Percentiles rank a stretch among this genome's conserved stretches.
These are phyloP conservation scores for Phytophthora sojae DNA, from an alignment of 352 stramenopile species.

Conservation along the genomic window DNA sequence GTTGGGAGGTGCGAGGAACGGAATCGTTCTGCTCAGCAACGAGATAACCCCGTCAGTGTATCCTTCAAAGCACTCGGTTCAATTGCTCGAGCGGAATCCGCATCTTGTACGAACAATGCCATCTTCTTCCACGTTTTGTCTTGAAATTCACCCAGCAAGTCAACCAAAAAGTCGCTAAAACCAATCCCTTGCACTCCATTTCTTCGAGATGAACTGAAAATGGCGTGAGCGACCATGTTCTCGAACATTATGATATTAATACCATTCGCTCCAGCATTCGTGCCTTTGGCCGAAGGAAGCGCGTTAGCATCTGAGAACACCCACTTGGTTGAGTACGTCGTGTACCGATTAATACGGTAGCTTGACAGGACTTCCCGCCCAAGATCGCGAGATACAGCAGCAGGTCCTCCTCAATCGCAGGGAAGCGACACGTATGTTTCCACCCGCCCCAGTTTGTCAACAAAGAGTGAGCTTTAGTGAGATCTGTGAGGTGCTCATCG, in stretches of 20 bases:
- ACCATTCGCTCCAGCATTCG: not conserved
- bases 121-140: not conserved
- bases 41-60: not conserved
- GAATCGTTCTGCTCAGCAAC: not conserved
- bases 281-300: not conserved
- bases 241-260: conserved; percentile 14
- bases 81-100: not conserved
- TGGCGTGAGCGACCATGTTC: conserved; percentile 37
- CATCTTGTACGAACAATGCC: not conserved
- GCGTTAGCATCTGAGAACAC: not conserved
- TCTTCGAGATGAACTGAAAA: conserved; percentile 36
- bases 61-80: not conserved
- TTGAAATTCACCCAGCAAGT: conserved; percentile 7
- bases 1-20: conserved; percentile 14
- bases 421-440: conserved; percentile 27
- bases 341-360: conserved; percentile 1
- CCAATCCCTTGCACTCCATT: conserved; percentile 28
- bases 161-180: conserved; percentile 1
- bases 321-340: not conserved
- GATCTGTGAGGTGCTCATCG: not conserved
- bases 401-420: conserved; percentile 31
- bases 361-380: conserved; percentile 21
- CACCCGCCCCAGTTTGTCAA: not conserved
- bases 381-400: conserved; percentile 36
- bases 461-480: not conserved